Percentiles rank a stretch among this genome's conserved stretches.
These are phyloP conservation scores for Penicillium verhagenii DNA, from an alignment of 495 filamentous ascomycete species.

Conservation along the genomic window DNA sequence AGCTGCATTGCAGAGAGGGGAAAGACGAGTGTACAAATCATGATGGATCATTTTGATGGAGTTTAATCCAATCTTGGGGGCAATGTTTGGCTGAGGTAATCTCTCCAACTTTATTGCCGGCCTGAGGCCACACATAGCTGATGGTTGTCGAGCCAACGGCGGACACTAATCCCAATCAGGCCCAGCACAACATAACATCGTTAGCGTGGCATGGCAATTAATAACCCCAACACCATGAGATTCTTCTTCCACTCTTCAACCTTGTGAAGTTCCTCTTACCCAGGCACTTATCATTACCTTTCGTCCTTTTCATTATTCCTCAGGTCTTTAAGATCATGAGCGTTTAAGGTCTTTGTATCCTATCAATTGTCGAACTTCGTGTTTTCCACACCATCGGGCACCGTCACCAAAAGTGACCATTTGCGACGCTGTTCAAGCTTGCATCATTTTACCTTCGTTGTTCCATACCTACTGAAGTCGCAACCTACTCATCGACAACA, in stretches of 20 bases:
- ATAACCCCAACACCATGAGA: constrained; percentile 38
- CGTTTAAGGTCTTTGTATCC: constrained; percentile 15
- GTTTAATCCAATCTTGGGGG: neutral
- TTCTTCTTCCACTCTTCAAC: constrained; percentile 26
- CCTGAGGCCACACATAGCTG: constrained; percentile 13
- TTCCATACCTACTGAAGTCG: constrained; percentile 8
- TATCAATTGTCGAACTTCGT: constrained; percentile 8
- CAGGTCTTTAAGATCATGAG: constrained; percentile 20
- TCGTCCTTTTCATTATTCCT: constrained; percentile 3
- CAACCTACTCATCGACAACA: constrained; percentile 16
- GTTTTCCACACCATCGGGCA: constrained; percentile 5
- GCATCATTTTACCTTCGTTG: constrained; percentile 10
- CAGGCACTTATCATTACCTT: constrained; percentile 11
- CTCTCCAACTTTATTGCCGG: constrained; percentile 3
- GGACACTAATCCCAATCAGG: constrained; percentile 32
- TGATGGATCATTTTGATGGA: neutral
- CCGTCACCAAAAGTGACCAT: constrained; percentile 2
- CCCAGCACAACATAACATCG: constrained; percentile 45
- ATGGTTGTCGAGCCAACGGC: constrained; percentile 45
- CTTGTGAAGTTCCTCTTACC: constrained; percentile 12
- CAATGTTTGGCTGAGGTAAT: constrained; percentile 15
- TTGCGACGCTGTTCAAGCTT: constrained; percentile 1
- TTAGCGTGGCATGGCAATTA: constrained; percentile 45
- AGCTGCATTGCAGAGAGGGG: neutral
- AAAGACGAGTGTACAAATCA: neutral